phyloP scores from a whole-genome alignment of 1,139 yeast genomes.

The Blastobotrys apis region DNA sequence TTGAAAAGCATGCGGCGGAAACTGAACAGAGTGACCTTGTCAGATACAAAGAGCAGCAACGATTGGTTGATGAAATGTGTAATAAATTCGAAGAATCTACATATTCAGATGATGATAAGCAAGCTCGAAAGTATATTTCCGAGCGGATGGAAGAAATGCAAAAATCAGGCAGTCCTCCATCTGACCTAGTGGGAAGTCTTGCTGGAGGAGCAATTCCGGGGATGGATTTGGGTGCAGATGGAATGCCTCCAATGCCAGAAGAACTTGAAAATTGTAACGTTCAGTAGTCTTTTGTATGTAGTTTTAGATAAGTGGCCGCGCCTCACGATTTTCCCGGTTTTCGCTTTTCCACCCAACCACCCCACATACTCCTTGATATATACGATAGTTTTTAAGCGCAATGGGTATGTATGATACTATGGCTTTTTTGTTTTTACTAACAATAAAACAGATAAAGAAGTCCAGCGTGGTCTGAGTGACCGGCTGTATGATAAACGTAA shows the following conservation, averaged over 20 bases:
- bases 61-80: slow-evolving; percentile 45
- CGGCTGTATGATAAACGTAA: slow-evolving; percentile 91
- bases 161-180: slow-evolving; percentile 79
- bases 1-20: slow-evolving; percentile 45
- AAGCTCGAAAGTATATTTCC: slow-evolving; percentile 51
- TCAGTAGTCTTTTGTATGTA: slow-evolving; percentile 9
- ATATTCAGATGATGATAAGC: slow-evolving; percentile 51
- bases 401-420: neutral
- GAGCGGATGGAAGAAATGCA: slow-evolving; percentile 52
- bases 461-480: slow-evolving; percentile 80
- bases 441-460: slow-evolving; percentile 51
- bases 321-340: neutral
- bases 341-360: neutral
- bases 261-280: slow-evolving; percentile 17
- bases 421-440: too few species aligned
- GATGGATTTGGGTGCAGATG: slow-evolving; percentile 35
- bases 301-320: neutral
- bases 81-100: slow-evolving; percentile 52
- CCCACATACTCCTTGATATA: neutral
- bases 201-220: slow-evolving; percentile 54
- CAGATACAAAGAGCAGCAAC: slow-evolving; percentile 36
- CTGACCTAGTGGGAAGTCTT: slow-evolving; percentile 66
- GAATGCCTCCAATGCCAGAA: slow-evolving; percentile 16
- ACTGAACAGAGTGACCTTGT: slow-evolving; percentile 31
- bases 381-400: neutral